Percentiles rank a stretch among this genome's conserved stretches.
phyloP scores from a whole-genome alignment of 1,284 basidiomycete species.

The Rhodofomes roseus region DNA sequence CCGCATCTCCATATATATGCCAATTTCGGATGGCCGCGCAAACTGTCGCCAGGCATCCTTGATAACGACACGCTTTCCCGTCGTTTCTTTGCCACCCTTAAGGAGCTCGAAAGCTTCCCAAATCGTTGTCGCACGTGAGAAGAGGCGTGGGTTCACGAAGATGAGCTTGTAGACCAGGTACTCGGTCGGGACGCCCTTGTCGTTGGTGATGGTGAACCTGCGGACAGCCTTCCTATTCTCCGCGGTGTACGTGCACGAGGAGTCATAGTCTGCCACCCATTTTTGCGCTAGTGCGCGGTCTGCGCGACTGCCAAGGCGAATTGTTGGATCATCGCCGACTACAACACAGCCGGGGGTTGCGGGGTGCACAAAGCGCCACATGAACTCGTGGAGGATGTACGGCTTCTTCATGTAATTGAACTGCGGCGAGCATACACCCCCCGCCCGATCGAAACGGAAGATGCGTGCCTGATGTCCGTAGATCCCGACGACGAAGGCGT shows the following conservation, averaged over 20 bases:
- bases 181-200: neutral
- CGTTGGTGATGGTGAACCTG: neutral
- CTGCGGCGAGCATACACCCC: slow-evolving; percentile 3
- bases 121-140: slow-evolving; percentile 3
- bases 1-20: neutral
- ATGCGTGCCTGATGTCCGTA: slow-evolving; percentile 15
- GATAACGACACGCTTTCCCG: neutral
- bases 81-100: neutral
- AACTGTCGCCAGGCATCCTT: neutral
- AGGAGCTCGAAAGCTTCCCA: neutral
- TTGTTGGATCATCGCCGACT: slow-evolving; percentile 11
- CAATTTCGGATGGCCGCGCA: neutral
- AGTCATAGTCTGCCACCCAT: neutral
- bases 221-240: neutral
- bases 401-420: slow-evolving; percentile 7
- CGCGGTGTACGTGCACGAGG: neutral
- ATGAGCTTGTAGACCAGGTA: slow-evolving; percentile 9
- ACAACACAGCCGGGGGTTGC: neutral
- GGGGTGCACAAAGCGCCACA: slow-evolving; percentile 15
- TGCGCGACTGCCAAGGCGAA: neutral
- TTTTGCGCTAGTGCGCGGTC: neutral
- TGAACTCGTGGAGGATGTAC: slow-evolving; percentile 8
- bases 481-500: slow-evolving; percentile 10
- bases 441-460: slow-evolving; percentile 13
- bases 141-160: slow-evolving; percentile 9